Evolutionary conservation across 495 filamentous ascomycete species (phyloP).

Genomic region (Xylaria cubensis): DNA sequence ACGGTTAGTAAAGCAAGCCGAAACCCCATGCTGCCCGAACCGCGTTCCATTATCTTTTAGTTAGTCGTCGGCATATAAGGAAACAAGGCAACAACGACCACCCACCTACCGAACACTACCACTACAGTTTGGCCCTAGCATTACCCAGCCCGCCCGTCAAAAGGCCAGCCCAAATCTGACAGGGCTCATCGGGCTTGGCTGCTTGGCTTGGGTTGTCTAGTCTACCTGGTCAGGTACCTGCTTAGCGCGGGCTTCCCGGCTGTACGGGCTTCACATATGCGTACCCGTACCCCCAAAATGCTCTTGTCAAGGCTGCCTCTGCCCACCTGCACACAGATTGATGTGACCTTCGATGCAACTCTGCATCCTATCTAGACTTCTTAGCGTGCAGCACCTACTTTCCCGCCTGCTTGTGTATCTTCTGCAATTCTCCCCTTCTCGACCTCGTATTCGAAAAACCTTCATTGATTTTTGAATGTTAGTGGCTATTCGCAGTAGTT

Average conservation of each 20-base stretch:
- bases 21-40: constrained; percentile 15
- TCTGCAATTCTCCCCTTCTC: constrained; percentile 2
- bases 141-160: neutral
- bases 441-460: constrained; percentile 17
- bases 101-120: neutral
- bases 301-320: constrained; percentile 16
- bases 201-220: neutral
- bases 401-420: constrained; percentile 1
- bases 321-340: neutral
- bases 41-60: neutral
- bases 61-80: neutral
- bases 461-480: neutral
- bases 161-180: constrained; percentile 11
- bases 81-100: constrained; percentile 16
- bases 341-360: constrained; percentile 10
- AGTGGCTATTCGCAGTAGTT: neutral
- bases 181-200: constrained; percentile 5
- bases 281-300: neutral
- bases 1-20: neutral
- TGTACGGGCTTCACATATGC: neutral
- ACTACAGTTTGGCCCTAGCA: neutral
- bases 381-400: constrained; percentile 10
- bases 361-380: neutral
- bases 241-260: constrained; percentile 10
- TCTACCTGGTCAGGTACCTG: neutral